phyloP scores from a whole-genome alignment of 352 stramenopile genomes.

The Phytophthora syringae region DNA sequence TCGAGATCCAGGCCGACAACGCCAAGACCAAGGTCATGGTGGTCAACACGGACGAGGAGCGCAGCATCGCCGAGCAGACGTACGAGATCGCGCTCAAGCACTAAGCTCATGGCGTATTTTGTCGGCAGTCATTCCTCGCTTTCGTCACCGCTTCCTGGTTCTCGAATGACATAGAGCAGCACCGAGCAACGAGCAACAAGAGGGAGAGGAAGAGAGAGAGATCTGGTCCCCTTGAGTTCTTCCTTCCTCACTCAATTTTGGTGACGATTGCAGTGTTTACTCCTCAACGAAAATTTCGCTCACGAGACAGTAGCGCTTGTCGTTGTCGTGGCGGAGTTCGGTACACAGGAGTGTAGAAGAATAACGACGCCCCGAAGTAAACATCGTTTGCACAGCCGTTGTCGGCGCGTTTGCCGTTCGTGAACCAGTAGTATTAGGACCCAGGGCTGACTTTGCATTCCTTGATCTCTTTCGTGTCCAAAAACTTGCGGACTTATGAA shows the following conservation, averaged over 20 bases:
- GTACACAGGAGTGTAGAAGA: constrained; percentile 47
- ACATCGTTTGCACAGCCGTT: constrained; percentile 37
- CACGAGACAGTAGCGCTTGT: constrained; percentile 5
- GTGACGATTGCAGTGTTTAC: background rate
- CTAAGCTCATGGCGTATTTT: constrained; percentile 27
- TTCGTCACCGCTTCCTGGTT: constrained; percentile 4
- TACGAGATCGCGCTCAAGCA: constrained; percentile 64
- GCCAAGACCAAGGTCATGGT: constrained; percentile 80
- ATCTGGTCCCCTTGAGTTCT: too few species aligned
- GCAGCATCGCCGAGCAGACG: constrained; percentile 89
- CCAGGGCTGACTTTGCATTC: constrained; percentile 44
- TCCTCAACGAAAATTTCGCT: background rate
- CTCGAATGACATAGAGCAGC: constrained; percentile 17
- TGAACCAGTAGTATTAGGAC: constrained; percentile 51
- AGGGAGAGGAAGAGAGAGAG: constrained; percentile 6
- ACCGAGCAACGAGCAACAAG: background rate
- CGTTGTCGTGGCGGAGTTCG: background rate
- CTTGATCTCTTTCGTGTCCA: constrained; percentile 49
- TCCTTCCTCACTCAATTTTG: too few species aligned
- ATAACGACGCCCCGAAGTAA: constrained; percentile 35
- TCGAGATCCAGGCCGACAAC: constrained; percentile 62
- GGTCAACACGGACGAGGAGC: constrained; percentile 92
- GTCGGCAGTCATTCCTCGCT: constrained; percentile 19
- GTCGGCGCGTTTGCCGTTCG: constrained; percentile 44
- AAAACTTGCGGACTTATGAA: constrained; percentile 46